Evolutionary conservation across 768 basidiomycete species (phyloP), one percentile per base, ranked within the genome.

Genomic region (Megacollybia marginata): DNA sequence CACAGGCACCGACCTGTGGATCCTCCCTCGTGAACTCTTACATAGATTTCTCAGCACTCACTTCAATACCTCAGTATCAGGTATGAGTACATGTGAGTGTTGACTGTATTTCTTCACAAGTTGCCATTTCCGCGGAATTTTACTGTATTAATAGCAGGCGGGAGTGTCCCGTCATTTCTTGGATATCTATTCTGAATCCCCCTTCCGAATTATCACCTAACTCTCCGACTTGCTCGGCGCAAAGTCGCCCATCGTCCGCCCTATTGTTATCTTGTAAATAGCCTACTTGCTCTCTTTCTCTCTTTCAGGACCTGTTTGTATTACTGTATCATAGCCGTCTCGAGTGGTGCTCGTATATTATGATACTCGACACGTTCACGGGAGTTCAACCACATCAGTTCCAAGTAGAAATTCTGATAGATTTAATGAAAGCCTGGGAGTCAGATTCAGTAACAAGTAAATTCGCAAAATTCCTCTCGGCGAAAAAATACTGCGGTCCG

Each of bases 41-140:
- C 52, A 54, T 65, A 18, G 63, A 64, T 47, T 69, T 69, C 52
- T 68, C 69, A 47, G 58, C 66, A 34, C 66, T 70, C 62, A 64
- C 71, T 62, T 20, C 44, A 18, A 40, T 40, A 18, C 15, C 38
- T 40, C 38, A 40, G 38, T 40, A 40, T 18, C 38, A 15, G 38
- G 13, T 13, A 40, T 40, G 38, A 40, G 13, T 40, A 15, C 38
- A 15, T 40, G 38, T 40, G 13, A 13, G 18, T 40, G 4, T 40
- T 40, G 15, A 15, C 18, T 40, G 18, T 40, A 15, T 40, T 40
- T 40, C 38, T 18, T 18, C 38, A 8, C 15, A 13, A 18, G 3
- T 40, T 40, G 38, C 15, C 38, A 40, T 13, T 8, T 18, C 38
- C 38, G 38, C 38, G 38, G 13, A 40, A 28, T 28, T 40, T 15